Conservation (phyloP, 1,284 basidiomycete genomes). For the Trametes pubescens region DNA sequence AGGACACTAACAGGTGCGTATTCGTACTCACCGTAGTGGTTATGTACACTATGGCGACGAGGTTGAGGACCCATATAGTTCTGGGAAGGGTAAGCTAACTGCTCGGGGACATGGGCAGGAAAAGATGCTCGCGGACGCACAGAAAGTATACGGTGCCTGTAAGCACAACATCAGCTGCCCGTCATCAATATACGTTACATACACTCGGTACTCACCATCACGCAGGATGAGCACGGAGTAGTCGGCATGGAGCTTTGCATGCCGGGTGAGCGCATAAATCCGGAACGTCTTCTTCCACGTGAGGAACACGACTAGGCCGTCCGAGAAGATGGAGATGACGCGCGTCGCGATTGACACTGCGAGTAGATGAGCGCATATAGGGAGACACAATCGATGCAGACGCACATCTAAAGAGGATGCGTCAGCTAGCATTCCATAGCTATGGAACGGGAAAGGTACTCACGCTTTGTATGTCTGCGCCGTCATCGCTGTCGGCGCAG, state of each 20-base stretch:
- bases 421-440: neutral
- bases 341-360: slow-evolving; percentile 30
- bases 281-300: slow-evolving; percentile 33
- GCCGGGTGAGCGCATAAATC: slow-evolving; percentile 19
- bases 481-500: slow-evolving; percentile 20
- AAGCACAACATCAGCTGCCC: neutral
- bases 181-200: too few relatives aligned
- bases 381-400: neutral
- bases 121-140: slow-evolving; percentile 5
- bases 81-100: neutral
- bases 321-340: slow-evolving; percentile 27
- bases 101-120: neutral
- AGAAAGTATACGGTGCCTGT: slow-evolving; percentile 29
- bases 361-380: neutral
- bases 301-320: slow-evolving; percentile 31
- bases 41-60: slow-evolving; percentile 27
- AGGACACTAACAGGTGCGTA: neutral
- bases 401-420: slow-evolving; percentile 3
- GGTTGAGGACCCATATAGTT: slow-evolving; percentile 27
- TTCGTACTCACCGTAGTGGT: slow-evolving; percentile 16
- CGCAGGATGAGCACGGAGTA: slow-evolving; percentile 25
- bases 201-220: slow-evolving; percentile 19
- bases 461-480: slow-evolving; percentile 17
- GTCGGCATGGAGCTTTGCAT: slow-evolving; percentile 15
- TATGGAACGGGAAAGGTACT: neutral